Evolutionary conservation across 1,284 basidiomycete genomes (phyloP), one percentile per base, ranked within the genome.

Genomic region (Calocybe gambosa): DNA sequence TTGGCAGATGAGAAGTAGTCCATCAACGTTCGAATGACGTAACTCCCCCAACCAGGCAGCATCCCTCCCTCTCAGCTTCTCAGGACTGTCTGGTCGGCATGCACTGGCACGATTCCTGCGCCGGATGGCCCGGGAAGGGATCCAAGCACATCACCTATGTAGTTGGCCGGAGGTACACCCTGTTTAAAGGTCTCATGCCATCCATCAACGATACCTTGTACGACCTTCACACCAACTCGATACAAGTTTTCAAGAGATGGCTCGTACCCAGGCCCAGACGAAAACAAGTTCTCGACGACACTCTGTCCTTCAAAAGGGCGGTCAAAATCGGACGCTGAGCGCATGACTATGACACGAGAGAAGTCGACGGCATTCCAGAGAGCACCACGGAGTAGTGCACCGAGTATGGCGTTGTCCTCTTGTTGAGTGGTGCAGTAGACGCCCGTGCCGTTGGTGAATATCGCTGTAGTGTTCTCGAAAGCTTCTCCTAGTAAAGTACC

Each of bases 351-450:
- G 18, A 43, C 34, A 10, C 46, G 46, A 16, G 43, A 36, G 16
- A 48, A 51, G 2, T 51, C 34, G 3, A 43, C 43, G 15, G 40
- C 46, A 4, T 43, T 43, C 19, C 46, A 39, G 12, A 42, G 21
- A 34, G 37, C 9, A 13, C 43, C 50, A n/a, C 50, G 46, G 6
- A 45, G 6, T 0, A 51, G 36, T 8, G 43, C 43, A 3, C 28
- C 46, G 19, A 48, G 50, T 8, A 48, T 18, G 9, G 50, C 50
- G 26, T 51, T 51, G 16, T 51, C 50, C 31, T 51, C 50, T 16
- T 51, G 46, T 35, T 51, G 50, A 3, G 50, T 42, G 16, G 46
- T 48, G 37, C 50, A 48, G 21, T 48, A 51, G 7, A 48, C 36
- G 15, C 46, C 50, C 3, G 31, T 23, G 18, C 46, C 50, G n/a